Evolutionary conservation across 2,329 filamentous ascomycete genomes (phyloP).

Genomic region (Hymenoscyphus fructigenus): DNA sequence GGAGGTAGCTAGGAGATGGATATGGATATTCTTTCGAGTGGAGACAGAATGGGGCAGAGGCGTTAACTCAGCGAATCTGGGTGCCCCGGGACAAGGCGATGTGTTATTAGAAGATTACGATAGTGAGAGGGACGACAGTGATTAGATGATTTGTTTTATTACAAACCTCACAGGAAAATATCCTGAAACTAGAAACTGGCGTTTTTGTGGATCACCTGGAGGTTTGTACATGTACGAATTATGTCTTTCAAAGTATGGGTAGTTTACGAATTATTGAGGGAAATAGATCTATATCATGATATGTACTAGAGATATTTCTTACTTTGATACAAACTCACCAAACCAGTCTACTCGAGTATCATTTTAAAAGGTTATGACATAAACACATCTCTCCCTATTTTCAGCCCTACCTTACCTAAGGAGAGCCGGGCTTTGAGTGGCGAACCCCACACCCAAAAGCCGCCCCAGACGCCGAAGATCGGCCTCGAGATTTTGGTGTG

Average conservation of each 20-base stretch:
- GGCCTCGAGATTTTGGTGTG: neutral
- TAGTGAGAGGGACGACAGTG: constrained; percentile 56
- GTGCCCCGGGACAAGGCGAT: constrained; percentile 63
- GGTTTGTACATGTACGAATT: neutral
- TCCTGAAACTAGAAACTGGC: neutral
- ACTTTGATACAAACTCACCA: too few relatives aligned
- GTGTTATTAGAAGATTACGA: constrained; percentile 73
- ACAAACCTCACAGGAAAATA: neutral
- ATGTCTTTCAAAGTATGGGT: neutral
- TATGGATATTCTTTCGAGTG: constrained; percentile 95
- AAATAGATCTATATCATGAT: too few relatives aligned
- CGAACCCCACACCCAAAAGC: too few relatives aligned
- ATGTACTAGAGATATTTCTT: too few relatives aligned
- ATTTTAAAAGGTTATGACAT: too few relatives aligned
- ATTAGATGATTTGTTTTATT: neutral
- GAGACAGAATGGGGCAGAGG: constrained; percentile 87
- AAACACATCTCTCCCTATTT: too few relatives aligned
- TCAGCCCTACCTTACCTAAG: too few relatives aligned
- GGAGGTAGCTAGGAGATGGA: constrained; percentile 85
- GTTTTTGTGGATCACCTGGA: neutral
- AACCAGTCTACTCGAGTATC: too few relatives aligned
- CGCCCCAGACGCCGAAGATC: neutral
- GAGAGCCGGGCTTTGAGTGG: too few relatives aligned
- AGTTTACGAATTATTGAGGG: neutral
- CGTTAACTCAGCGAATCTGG: constrained; percentile 37